Percentiles rank a stretch among this genome's conserved stretches.
These are phyloP conservation scores for Herpomyces periplanetae DNA, from an alignment of 2,329 filamentous ascomycete genomes.

Conservation along the genomic window DNA sequence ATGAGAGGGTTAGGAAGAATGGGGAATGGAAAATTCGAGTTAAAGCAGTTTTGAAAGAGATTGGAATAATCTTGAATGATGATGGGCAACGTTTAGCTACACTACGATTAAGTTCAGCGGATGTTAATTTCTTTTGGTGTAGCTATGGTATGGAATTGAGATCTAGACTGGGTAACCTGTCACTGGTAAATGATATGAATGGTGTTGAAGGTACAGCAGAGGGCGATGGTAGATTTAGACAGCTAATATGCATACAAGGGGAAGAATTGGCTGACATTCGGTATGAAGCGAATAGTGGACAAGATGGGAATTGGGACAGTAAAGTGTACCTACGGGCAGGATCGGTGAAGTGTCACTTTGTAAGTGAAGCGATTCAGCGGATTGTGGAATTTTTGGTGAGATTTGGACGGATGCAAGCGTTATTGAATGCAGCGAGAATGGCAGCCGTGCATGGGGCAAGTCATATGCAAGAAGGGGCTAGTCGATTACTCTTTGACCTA, in stretches of 20 bases:
- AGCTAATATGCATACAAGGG: constrained; percentile 72
- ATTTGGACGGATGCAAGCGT: constrained; percentile 96
- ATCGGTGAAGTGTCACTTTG: constrained; percentile 81
- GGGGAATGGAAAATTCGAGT: constrained; percentile 64
- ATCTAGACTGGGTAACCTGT: constrained; percentile 50
- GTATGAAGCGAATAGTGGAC: constrained; percentile 42
- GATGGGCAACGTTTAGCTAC: constrained; percentile 83
- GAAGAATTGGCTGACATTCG: constrained; percentile 84
- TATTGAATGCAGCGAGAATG: constrained; percentile 84
- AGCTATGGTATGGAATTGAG: constrained; percentile 57
- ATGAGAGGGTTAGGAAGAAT: constrained; percentile 6
- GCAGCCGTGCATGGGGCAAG: constrained; percentile 74
- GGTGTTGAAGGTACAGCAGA: constrained; percentile 49
- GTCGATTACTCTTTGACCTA: constrained; percentile 71
- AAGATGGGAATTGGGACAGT: too few species aligned
- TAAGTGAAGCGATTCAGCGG: constrained; percentile 87
- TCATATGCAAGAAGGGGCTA: constrained; percentile 60
- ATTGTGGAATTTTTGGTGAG: constrained; percentile 94
- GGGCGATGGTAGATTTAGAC: constrained; percentile 37
- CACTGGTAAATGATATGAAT: constrained; percentile 69
- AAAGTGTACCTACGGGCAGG: constrained; percentile 64
- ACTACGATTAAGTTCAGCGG: constrained; percentile 57
- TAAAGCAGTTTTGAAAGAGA: constrained; percentile 68
- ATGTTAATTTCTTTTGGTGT: constrained; percentile 55
- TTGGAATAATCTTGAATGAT: constrained; percentile 77